Evolutionary conservation across 192 early-diverging fungal species (phyloP).

Genomic region (Entophlyctis helioformis): DNA sequence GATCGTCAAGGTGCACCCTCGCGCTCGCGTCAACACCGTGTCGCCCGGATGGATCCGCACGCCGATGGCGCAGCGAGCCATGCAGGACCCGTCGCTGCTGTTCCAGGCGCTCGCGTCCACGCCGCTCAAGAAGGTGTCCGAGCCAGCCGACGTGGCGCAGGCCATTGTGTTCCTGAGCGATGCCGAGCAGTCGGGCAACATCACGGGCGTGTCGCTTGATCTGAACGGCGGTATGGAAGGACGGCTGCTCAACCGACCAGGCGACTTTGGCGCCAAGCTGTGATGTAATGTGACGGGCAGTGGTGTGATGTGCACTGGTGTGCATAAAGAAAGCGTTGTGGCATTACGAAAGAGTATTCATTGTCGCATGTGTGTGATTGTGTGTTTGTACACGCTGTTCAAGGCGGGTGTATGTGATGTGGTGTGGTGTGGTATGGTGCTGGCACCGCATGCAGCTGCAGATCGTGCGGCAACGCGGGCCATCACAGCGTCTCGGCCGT

Average conservation of each 20-base stretch:
- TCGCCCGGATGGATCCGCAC: conserved; percentile 47
- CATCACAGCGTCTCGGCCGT: too few species aligned
- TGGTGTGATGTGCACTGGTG: too few species aligned
- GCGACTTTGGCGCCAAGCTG: too few species aligned
- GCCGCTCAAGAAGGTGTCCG: conserved; percentile 43
- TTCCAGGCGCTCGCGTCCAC: conserved; percentile 40
- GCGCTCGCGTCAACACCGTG: conserved; percentile 39
- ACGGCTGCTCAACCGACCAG: conserved; percentile 19
- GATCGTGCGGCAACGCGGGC: too few species aligned
- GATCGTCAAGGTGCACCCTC: conserved; percentile 38
- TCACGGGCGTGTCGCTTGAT: conserved; percentile 40
- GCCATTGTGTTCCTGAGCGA: conserved; percentile 38
- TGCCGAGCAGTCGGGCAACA: conserved; percentile 32
- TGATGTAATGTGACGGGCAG: too few species aligned
- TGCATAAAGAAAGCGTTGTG: too few species aligned
- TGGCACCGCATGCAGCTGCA: too few species aligned
- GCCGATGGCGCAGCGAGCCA: conserved; percentile 40
- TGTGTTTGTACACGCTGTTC: too few species aligned
- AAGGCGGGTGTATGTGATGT: too few species aligned
- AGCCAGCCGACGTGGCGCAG: conserved; percentile 37
- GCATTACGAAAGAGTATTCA: too few species aligned
- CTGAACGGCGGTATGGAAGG: conserved; percentile 51
- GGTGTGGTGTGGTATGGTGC: too few species aligned
- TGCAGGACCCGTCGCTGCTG: conserved; percentile 28
- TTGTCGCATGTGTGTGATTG: too few species aligned